phyloP scores from a whole-genome alignment of 2,329 filamentous ascomycete genomes.

The Endothia cerciana region DNA sequence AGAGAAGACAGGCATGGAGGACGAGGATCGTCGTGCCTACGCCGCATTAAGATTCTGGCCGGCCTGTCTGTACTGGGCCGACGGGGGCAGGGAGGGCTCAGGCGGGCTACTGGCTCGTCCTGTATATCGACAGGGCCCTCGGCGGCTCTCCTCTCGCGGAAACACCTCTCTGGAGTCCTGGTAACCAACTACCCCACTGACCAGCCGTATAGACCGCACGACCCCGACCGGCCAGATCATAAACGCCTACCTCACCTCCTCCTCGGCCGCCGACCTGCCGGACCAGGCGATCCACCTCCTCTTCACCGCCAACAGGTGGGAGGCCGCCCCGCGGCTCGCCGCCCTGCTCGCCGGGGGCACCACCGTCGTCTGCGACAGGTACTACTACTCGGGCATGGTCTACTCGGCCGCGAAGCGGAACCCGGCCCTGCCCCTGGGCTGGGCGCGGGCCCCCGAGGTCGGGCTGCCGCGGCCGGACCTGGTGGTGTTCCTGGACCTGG shows the following conservation, averaged over 20 bases:
- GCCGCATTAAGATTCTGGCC: too few species aligned
- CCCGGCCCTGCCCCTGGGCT: constrained; percentile 68
- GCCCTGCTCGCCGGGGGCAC: constrained; percentile 64
- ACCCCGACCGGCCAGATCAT: constrained; percentile 89
- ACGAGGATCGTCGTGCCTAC: background rate
- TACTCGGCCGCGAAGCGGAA: constrained; percentile 90
- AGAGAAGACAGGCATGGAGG: background rate
- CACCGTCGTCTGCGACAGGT: constrained; percentile 85
- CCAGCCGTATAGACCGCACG: constrained; percentile 64
- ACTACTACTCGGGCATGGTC: constrained; percentile 92
- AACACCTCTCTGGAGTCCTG: too few species aligned
- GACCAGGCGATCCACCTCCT: constrained; percentile 90
- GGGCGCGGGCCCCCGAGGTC: constrained; percentile 83
- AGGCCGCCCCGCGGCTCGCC: constrained; percentile 61
- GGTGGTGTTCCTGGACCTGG: constrained; percentile 84
- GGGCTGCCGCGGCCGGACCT: constrained; percentile 87
- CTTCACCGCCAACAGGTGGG: constrained; percentile 92
- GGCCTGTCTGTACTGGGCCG: background rate
- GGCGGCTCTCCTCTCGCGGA: too few species aligned
- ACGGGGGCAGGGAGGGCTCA: background rate
- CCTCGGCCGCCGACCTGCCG: constrained; percentile 66
- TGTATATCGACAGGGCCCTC: too few species aligned
- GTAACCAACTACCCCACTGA: background rate
- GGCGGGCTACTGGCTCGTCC: background rate
- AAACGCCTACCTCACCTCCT: constrained; percentile 75